These are phyloP conservation scores for Carallia brachiata DNA, from an alignment of 345 rosid species.

Conservation along the genomic window DNA sequence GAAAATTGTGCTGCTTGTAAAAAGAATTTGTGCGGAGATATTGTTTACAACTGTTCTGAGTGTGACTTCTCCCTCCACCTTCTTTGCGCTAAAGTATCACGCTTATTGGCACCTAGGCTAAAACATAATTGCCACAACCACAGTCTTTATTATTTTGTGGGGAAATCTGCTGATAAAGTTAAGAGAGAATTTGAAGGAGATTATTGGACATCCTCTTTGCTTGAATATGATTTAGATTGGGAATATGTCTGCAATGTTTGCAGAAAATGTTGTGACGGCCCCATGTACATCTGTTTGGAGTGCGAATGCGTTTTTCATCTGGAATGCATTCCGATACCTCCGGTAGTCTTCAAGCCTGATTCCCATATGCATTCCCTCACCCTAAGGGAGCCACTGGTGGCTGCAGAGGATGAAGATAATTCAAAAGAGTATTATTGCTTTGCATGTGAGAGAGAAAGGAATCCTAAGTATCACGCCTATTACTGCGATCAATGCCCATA, in stretches of 20 bases:
- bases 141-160: conserved; percentile 7
- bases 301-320: background rate
- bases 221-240: too few relatives aligned
- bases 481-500: background rate
- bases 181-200: too few relatives aligned
- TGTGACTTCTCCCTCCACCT: conserved; percentile 17
- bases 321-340: background rate
- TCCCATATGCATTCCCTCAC: background rate
- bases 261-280: background rate
- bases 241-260: background rate
- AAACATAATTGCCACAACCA: conserved; percentile 17
- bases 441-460: background rate
- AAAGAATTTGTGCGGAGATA: background rate
- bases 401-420: background rate
- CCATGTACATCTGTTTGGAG: background rate
- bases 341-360: background rate
- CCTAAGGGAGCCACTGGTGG: background rate
- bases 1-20: background rate
- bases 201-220: too few relatives aligned
- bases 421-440: background rate
- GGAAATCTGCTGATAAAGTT: background rate
- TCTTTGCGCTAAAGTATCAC: conserved; percentile 5
- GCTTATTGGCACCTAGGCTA: background rate
- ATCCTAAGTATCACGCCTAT: background rate
- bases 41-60: background rate